Evolutionary conservation across 495 filamentous ascomycete species (phyloP), one percentile per base, ranked within the genome.

Genomic region (Mytilinidion resinicola): DNA sequence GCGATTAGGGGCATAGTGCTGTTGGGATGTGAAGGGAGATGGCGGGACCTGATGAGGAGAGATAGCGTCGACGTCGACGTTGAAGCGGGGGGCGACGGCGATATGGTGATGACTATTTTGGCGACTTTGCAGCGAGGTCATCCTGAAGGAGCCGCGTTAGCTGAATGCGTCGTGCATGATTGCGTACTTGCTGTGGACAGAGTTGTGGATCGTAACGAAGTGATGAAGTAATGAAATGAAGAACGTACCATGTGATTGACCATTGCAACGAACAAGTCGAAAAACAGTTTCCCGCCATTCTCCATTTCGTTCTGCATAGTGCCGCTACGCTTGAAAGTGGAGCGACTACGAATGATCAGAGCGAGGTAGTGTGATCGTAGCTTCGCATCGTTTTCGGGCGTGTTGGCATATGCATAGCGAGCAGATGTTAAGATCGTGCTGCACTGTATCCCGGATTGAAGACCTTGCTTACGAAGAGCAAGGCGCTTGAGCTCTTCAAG

Each of bases 271-370:
- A 96, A 96, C 72, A 96, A 79, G 80, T 96, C 91, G 76, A 96
- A 96, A 80, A 95, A 96, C 70, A 96, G 80, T 77, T 88, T 85
- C 68, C 85, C 90, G 60, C 88, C 89, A 72, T 83, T 84, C 75
- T 95, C 88, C 91, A 96, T 96, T 80, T 96, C 91, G 78, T 87
- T 84, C 82, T 95, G 90, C 90, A 96, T 92, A 67, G 90, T 95
- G 71, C 90, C 91, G 76, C 90, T 95, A 72, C 84, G 82, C 85
- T 95, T 95, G 78, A 96, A 96, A 64, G 87, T 91, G 79, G 88
- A 87, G 72, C 91, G 88, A 76, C 85, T 88, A 73, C 89, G 82
- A 78, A 96, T 95, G 71, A 96, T 93, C 73, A 95, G 83, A 67
- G 90, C 88, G 69, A 96, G 82, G 78, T 93, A 96, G 74, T 93